Conservation (phyloP, 106 monocot genomes). For the Iris macrosiphon region DNA sequence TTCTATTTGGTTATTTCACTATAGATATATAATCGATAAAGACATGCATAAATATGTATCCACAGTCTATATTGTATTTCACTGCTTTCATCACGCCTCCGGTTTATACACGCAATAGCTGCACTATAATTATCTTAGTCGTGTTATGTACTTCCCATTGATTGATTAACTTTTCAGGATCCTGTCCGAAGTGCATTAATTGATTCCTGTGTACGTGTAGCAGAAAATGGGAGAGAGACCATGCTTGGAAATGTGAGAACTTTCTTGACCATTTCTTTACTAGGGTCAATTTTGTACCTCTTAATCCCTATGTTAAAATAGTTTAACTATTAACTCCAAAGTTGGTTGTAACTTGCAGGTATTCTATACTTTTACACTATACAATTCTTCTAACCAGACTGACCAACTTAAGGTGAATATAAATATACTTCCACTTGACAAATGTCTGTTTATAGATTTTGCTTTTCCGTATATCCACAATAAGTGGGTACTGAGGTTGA, state of each 20-base stretch:
- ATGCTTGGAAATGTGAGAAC: conserved; percentile 56
- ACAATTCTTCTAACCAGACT: conserved; percentile 61
- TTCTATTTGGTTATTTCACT: too few relatives aligned
- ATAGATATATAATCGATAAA: too few relatives aligned
- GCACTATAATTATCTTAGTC: too few relatives aligned
- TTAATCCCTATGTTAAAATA: conserved; percentile 4
- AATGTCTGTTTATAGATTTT: not conserved
- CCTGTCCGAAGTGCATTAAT: conserved; percentile 63
- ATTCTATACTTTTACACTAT: conserved; percentile 78
- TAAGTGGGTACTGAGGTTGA: not conserved
- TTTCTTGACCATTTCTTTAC: too few relatives aligned
- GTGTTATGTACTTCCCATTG: too few relatives aligned
- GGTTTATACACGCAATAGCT: too few relatives aligned
- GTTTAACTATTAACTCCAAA: not conserved
- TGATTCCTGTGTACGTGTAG: conserved; percentile 62
- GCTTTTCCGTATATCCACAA: not conserved
- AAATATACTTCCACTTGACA: too few relatives aligned
- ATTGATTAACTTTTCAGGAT: conserved; percentile 47
- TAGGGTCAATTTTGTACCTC: not conserved
- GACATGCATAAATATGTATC: too few relatives aligned
- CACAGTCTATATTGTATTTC: too few relatives aligned
- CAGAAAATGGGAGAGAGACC: conserved; percentile 76
- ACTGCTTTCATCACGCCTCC: too few relatives aligned
- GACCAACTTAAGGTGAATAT: conserved; percentile 73
- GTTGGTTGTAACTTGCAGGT: conserved; percentile 35